These are phyloP conservation scores for Serendipita sp. DNA, from an alignment of 1,284 basidiomycete species.

Conservation along the genomic window DNA sequence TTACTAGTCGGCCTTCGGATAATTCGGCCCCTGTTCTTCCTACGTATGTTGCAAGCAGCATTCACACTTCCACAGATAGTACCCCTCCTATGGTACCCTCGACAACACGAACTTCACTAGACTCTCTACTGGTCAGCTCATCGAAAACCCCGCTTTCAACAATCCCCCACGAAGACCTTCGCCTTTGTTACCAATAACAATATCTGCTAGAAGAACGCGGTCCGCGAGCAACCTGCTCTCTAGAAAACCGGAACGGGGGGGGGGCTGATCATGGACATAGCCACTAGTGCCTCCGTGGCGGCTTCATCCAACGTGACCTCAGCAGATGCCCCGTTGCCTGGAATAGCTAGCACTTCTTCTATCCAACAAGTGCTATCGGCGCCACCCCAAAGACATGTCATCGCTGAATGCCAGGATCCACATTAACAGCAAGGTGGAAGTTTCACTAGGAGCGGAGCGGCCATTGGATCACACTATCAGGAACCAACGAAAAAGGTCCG, in stretches of 20 bases:
- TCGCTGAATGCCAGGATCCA: neutral
- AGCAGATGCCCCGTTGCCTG: neutral
- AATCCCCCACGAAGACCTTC: neutral
- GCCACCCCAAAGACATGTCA: no score
- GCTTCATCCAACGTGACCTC: no score
- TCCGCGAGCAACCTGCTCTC: slow-evolving; percentile 40
- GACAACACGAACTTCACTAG: neutral
- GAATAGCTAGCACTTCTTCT: neutral
- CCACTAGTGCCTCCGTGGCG: no score
- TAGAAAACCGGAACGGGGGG: no score
- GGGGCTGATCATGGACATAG: no score
- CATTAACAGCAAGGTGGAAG: neutral
- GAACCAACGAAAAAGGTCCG: neutral
- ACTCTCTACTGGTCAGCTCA: neutral
- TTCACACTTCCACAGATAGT: neutral
- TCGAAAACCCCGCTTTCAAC: neutral
- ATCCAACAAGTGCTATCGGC: neutral
- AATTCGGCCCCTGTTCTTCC: neutral
- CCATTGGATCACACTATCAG: neutral
- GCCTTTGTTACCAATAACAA: slow-evolving; percentile 14
- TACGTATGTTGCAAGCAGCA: neutral
- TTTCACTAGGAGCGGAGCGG: neutral
- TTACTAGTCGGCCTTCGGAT: neutral
- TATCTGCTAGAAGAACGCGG: slow-evolving; percentile 34
- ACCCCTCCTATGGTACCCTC: neutral